Evolutionary conservation across 441 rosid species (phyloP).

Genomic region (Metrosideros polymorpha): DNA sequence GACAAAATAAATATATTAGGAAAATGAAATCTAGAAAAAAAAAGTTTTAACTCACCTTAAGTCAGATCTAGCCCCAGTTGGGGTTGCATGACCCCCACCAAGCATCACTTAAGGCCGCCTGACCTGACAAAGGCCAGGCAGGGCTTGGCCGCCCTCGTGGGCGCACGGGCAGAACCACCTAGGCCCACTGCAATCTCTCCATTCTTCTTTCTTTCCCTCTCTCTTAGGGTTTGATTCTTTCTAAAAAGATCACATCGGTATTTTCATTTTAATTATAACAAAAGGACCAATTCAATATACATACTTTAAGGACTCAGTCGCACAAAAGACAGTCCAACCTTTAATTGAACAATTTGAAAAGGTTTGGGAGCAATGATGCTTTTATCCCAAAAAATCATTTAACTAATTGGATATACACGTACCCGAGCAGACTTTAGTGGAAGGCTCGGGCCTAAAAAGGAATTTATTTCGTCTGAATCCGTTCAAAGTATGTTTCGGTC

Average conservation of each 20-base stretch:
- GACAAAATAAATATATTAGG: neutral
- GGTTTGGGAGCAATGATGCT: neutral
- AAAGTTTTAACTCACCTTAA: no score
- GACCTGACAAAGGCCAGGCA: neutral
- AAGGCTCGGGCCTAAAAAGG: neutral
- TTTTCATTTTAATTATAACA: neutral
- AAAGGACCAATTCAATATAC: neutral
- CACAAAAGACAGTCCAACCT: neutral
- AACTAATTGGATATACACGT: neutral
- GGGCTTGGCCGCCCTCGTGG: rapidly evolving
- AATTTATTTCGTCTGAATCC: no score
- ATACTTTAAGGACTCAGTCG: neutral
- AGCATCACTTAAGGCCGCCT: neutral
- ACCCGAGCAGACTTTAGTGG: neutral
- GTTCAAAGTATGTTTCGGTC: no score
- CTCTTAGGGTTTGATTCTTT: neutral
- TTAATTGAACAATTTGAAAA: neutral
- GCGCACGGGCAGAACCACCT: rapidly evolving
- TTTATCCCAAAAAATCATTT: neutral
- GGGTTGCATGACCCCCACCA: neutral
- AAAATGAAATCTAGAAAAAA: rapidly evolving
- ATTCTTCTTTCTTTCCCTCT: neutral
- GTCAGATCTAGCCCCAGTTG: rapidly evolving
- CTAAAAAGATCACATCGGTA: neutral
- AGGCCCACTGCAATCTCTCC: rapidly evolving